A percentile compares a stretch with the other conserved stretches of the same genome.
phyloP scores from a whole-genome alignment of 108 stramenopile genomes.

The Cyclotella choctawhatcheeana region DNA sequence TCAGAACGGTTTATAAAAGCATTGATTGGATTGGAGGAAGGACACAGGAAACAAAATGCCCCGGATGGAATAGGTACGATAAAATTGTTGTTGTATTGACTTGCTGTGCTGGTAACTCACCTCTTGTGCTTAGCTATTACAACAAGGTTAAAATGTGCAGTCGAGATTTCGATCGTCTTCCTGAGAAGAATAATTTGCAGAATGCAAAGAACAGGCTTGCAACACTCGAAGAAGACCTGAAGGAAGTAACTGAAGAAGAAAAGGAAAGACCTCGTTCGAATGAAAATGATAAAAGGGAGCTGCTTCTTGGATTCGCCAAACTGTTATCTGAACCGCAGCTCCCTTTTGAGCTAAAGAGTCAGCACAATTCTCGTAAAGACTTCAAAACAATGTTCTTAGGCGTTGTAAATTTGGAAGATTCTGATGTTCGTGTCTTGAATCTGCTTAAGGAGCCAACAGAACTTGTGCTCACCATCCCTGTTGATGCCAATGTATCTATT shows the following conservation, averaged over 20 bases:
- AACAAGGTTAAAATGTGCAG: no score
- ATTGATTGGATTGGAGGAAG: no score
- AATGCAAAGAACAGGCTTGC: no score
- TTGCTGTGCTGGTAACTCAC: no score
- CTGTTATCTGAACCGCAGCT: neutral
- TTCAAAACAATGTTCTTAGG: neutral
- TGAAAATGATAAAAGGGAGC: neutral
- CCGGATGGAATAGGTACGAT: no score
- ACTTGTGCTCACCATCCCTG: constrained; percentile 17
- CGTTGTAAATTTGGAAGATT: neutral
- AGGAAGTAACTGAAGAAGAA: neutral
- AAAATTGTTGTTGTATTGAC: no score
- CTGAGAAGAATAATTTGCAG: no score
- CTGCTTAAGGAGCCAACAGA: constrained; percentile 27
- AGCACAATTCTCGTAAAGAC: neutral
- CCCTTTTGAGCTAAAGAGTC: neutral
- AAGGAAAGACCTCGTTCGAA: neutral
- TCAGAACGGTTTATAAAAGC: no score
- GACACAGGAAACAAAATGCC: no score
- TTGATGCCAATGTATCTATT: constrained; percentile 9
- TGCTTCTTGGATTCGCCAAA: neutral
- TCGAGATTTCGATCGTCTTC: no score
- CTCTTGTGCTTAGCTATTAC: no score
- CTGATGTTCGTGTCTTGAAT: constrained; percentile 28
- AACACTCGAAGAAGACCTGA: neutral